These are phyloP conservation scores for Colletotrichum shisoi DNA, from an alignment of 2,329 filamentous ascomycete species.

Conservation along the genomic window DNA sequence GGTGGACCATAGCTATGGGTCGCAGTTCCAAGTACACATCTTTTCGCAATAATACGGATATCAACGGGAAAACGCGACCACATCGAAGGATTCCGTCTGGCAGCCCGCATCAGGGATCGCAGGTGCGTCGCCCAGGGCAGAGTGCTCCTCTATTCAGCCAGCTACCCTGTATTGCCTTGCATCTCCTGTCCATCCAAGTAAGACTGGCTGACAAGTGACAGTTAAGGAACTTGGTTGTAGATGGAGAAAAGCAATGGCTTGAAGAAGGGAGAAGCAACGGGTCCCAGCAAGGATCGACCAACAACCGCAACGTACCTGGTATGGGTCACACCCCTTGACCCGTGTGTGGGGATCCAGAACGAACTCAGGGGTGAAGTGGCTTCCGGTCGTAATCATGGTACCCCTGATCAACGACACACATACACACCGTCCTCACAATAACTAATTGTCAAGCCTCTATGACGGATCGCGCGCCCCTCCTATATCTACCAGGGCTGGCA, in stretches of 20 bases:
- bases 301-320: not conserved
- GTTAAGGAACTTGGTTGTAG: constrained; percentile 9
- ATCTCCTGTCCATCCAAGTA: not conserved
- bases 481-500: not conserved
- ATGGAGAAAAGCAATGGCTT: constrained; percentile 1
- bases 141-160: not conserved
- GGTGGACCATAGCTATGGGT: constrained; percentile 1
- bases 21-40: not conserved
- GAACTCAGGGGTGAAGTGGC: constrained; percentile 16
- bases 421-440: constrained; percentile 11
- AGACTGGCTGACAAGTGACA: not conserved
- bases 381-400: constrained; percentile 29
- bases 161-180: not conserved
- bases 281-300: not conserved
- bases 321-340: not conserved
- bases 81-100: not conserved
- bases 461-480: constrained; percentile 11
- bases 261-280: constrained; percentile 4
- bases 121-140: not conserved
- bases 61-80: not conserved
- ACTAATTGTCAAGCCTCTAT: constrained; percentile 16
- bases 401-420: not conserved
- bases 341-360: not conserved
- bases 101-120: not conserved
- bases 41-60: constrained; percentile 11